Conservation (phyloP, 805 yeast species). For the Lachancea quebecensis region DNA sequence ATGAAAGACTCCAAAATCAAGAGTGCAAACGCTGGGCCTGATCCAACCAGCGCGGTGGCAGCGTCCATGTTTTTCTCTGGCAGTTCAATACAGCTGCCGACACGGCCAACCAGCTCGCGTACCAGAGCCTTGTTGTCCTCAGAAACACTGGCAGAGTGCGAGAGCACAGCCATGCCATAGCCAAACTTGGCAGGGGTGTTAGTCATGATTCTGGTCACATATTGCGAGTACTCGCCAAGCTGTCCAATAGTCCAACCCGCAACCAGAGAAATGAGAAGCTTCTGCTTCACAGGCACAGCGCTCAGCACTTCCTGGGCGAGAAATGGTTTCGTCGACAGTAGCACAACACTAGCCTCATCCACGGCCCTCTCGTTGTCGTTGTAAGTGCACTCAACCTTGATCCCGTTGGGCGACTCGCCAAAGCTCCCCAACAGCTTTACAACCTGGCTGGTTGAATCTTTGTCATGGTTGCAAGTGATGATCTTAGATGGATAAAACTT, state of each 20-base stretch:
- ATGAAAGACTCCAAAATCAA: conserved; percentile 84
- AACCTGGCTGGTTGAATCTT: conserved; percentile 41
- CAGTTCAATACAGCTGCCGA: conserved; percentile 54
- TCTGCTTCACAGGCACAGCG: conserved; percentile 43
- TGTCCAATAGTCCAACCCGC: conserved; percentile 90
- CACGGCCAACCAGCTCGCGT: conserved; percentile 45
- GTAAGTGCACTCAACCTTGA: conserved; percentile 45
- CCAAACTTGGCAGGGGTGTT: conserved; percentile 94
- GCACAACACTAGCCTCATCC: conserved; percentile 55
- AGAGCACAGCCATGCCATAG: conserved; percentile 88
- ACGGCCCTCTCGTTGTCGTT: conserved; percentile 56
- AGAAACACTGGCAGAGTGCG: conserved; percentile 52
- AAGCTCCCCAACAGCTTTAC: conserved; percentile 41
- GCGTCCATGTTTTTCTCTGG: conserved; percentile 96
- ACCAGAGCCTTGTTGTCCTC: conserved; percentile 33
- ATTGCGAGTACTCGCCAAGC: conserved; percentile 42
- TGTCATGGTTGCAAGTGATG: conserved; percentile 59
- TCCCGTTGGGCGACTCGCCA: conserved; percentile 38
- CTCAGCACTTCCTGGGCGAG: conserved; percentile 56
- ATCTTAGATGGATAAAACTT: conserved; percentile 58
- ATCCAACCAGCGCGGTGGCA: conserved; percentile 90
- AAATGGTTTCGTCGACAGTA: conserved; percentile 87
- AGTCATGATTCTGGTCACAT: conserved; percentile 91
- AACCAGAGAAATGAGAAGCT: conserved; percentile 69
- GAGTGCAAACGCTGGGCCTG: conserved; percentile 93